phyloP scores from a whole-genome alignment of 306 rosid genomes.

The Gleditsia sinensis region DNA sequence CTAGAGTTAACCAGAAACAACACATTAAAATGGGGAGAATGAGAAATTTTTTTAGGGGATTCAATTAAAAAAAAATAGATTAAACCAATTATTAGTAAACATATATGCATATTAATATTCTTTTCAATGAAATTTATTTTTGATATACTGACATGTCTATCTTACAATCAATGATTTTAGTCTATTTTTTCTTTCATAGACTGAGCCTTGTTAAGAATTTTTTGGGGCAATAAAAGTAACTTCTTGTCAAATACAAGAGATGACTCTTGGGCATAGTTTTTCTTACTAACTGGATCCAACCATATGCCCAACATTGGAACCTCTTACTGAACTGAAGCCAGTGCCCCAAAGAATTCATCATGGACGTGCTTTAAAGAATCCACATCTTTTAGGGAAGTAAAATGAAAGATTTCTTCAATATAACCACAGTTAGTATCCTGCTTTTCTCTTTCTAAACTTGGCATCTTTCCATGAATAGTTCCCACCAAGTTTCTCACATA shows the following conservation, averaged over 20 bases:
- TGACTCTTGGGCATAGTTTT: background rate
- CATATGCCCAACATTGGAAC: slow-evolving; percentile 29
- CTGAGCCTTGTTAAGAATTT: too few species aligned
- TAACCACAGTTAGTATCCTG: background rate
- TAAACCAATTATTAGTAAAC: too few species aligned
- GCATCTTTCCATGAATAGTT: background rate
- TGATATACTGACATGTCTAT: too few species aligned
- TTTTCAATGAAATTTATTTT: too few species aligned
- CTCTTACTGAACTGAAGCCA: background rate
- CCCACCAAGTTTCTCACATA: background rate
- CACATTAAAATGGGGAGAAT: slow-evolving; percentile 7
- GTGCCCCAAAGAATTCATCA: slow-evolving; percentile 25
- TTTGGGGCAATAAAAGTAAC: background rate
- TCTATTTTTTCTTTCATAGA: too few species aligned
- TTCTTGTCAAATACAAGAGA: background rate
- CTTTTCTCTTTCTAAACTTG: background rate
- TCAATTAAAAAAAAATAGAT: too few species aligned
- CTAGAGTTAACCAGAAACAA: background rate
- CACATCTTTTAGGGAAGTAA: background rate
- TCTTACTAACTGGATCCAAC: background rate
- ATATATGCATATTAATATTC: too few species aligned
- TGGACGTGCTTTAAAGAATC: slow-evolving; percentile 26
- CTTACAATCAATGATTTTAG: too few species aligned
- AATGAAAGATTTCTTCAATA: background rate
- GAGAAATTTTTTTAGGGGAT: too few species aligned